These are phyloP conservation scores for Aspergillus bertholletiae DNA, from an alignment of 495 filamentous ascomycete genomes.

Conservation along the genomic window DNA sequence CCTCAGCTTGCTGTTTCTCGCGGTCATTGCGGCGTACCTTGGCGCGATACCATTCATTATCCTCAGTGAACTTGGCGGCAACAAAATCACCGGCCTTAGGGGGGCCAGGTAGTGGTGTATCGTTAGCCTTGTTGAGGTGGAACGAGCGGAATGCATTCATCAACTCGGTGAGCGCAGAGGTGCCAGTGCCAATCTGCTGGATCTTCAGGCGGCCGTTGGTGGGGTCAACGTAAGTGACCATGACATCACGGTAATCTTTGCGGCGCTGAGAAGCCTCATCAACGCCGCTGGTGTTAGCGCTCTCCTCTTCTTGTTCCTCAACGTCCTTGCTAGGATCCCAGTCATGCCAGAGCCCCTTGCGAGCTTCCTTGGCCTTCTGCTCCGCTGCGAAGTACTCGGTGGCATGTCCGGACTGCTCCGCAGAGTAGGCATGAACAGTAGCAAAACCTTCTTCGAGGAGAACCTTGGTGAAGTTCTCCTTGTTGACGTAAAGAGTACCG, in stretches of 20 bases:
- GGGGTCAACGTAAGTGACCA: constrained; percentile 83
- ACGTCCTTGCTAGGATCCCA: constrained; percentile 82
- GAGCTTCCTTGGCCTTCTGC: constrained; percentile 77
- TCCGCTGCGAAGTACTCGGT: constrained; percentile 86
- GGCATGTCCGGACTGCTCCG: constrained; percentile 88
- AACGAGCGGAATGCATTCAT: constrained; percentile 87
- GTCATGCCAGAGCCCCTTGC: constrained; percentile 88
- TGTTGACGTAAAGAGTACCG: constrained; percentile 87
- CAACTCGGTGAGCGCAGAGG: constrained; percentile 72
- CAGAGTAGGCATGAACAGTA: constrained; percentile 87
- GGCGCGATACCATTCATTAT: constrained; percentile 92
- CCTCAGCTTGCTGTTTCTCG: constrained; percentile 77
- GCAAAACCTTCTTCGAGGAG: constrained; percentile 93
- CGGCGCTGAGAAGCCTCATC: constrained; percentile 54
- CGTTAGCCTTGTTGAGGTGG: constrained; percentile 74
- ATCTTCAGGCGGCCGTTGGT: constrained; percentile 73
- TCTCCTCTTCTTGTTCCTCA: constrained; percentile 48
- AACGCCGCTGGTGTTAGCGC: constrained; percentile 44
- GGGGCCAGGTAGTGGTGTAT: constrained; percentile 62
- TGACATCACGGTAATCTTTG: constrained; percentile 87
- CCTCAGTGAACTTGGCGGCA: constrained; percentile 80
- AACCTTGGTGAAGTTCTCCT: constrained; percentile 92
- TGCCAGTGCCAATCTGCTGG: constrained; percentile 80
- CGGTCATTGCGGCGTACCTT: constrained; percentile 90
- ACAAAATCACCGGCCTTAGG: constrained; percentile 92